Base-by-base conservation (phyloP, 2,329 filamentous ascomycete genomes). In the Lachnum nothofagi region DNA sequence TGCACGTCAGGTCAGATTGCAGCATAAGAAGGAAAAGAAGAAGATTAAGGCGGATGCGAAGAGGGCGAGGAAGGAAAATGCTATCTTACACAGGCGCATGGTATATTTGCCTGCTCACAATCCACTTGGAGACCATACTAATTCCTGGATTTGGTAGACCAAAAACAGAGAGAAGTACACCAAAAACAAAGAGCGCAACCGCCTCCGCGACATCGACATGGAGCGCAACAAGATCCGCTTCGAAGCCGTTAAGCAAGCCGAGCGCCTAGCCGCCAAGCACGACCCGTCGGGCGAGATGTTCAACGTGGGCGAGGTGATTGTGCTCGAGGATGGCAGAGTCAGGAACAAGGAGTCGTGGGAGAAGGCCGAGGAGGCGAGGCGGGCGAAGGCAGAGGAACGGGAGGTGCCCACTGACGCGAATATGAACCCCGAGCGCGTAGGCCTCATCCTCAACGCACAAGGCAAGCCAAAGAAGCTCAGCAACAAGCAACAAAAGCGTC, bases 161-260 rank as follows among this genome's bases (percentile, higher is more conserved):
- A 56, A 58, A 40, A 66, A 66, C 42, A 57, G 58, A 20, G 63
- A 67, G 45, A 67, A 67, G 50, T 66, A 65, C 40, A 52, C 48
- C 48, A 66, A 65, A 35, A 67, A 67, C 31, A 59, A 63, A 27
- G 65, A 66, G n/a, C 61, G 63, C 5, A 67, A 67, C 45, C 54
- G 54, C 19, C 39, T 56, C 37, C 61, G 64, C 16, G 57, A 48
- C 17, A 64, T 67, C 40, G 59, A 63, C n/a, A 20, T 51, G 12
- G 65, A 67, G 51, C 55, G 65, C 29, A 54, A 60, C 22, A 62
- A 58, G 42, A 65, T 67, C 37, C 58, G 53, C 22, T 25, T 38
- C n/a, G 58, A 60, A 42, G 65, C 65, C 27, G 48, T 67, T n/a
- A 48, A 52, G 17, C 63, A 65, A 48, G 61, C 52, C 8, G 59